Base-by-base conservation (phyloP, 2,329 filamentous ascomycete genomes). In the Aspergillus aculeatinus region DNA sequence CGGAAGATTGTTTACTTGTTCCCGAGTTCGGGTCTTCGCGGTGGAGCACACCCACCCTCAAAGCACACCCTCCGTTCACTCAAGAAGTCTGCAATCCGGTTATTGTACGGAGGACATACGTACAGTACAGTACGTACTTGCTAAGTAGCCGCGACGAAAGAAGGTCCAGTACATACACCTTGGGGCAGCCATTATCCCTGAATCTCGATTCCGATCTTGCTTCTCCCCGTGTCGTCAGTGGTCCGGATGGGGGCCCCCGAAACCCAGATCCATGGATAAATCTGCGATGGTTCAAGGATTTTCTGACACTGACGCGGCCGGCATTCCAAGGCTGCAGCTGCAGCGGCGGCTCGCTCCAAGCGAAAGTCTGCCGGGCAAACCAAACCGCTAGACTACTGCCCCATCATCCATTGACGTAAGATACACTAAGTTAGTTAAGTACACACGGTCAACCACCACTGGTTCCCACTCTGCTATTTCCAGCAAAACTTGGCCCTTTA, bases 1-100 rank as follows among this genome's bases (percentile, higher is more conserved):
- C 35, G 61, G 65, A 61, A 65, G 51, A 63, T 48, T 67, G 61
- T 66, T 64, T 63, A 66, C 62, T 63, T 44, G 39, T 44, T 53
- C 48, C 55, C 31, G 48, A 54, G 47, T 51, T 60, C 59, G 60
- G 61, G 51, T 60, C 53, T 58, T 53, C 23, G 44, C 50, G 50
- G 62, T 65, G 64, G 64, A 66, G 60, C 33, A 35, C 33, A 29
- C 27, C 33, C 33, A 12, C 33, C 5, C 33, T 35, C 33, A 51
- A 52, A 58, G 57, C 55, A 44, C 33, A 50, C 52, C 48, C 39
- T 44, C 39, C 39, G 6, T 44, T 16, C 6, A 16, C 16, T 44
- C 14, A 35, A 16, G 39, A 44, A n/a, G 39, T 57, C 35, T 25
- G 39, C 29, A 62, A 63, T 62, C 48, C 61, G 25, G 21, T 31